A percentile compares a stretch with the other conserved stretches of the same genome.
Evolutionary conservation across 2,329 filamentous ascomycete genomes (phyloP).

Genomic region (Aschersonia sp.): DNA sequence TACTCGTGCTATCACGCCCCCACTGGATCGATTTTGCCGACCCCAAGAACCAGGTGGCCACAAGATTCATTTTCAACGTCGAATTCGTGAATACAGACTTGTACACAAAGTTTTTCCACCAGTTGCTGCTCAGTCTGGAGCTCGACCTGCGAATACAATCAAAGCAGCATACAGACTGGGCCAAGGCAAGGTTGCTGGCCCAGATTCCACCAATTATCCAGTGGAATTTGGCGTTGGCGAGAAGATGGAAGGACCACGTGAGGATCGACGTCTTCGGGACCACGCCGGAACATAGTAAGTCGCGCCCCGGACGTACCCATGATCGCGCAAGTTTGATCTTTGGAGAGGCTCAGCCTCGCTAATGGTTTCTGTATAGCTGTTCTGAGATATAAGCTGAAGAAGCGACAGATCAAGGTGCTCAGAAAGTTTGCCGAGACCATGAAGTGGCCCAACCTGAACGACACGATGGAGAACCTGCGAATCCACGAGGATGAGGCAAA

Average conservation of each 20-base stretch:
- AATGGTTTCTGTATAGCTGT: constrained; percentile 25
- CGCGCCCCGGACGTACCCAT: too few species aligned
- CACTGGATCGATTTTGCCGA: constrained; percentile 63
- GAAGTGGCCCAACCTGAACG: constrained; percentile 62
- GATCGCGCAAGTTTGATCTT: too few species aligned
- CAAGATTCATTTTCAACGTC: constrained; percentile 55
- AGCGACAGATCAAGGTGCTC: constrained; percentile 53
- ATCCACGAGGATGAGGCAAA: constrained; percentile 42
- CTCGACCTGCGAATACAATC: constrained; percentile 57
- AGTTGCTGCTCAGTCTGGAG: constrained; percentile 60
- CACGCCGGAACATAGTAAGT: constrained; percentile 34
- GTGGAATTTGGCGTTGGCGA: constrained; percentile 60
- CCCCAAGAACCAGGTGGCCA: constrained; percentile 57
- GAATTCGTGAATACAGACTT: constrained; percentile 37
- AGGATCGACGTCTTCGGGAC: constrained; percentile 46
- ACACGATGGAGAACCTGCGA: constrained; percentile 47
- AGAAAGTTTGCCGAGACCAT: constrained; percentile 55
- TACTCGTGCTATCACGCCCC: constrained; percentile 51
- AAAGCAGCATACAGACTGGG: constrained; percentile 41
- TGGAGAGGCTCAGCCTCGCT: background rate
- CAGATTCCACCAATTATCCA: constrained; percentile 57
- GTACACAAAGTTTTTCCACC: constrained; percentile 59
- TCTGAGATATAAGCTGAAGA: constrained; percentile 50
- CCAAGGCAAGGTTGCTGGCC: constrained; percentile 47
- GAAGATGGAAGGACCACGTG: constrained; percentile 58